Conservation (phyloP, 306 rosid genomes). For the Urtica urens region DNA sequence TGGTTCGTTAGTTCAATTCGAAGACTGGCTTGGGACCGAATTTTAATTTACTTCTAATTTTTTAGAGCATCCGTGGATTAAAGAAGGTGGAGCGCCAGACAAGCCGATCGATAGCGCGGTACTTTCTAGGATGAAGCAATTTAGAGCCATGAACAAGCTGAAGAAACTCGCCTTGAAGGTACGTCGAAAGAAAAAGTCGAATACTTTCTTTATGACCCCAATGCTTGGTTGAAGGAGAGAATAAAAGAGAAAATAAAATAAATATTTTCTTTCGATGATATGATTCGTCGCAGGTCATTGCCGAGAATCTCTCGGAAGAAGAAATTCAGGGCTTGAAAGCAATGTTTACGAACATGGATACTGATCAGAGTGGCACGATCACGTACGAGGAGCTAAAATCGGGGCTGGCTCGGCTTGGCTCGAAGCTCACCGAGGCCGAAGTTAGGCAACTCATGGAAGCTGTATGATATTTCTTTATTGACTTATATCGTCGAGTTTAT, state of each 20-base stretch:
- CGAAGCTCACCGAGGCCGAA: slow-evolving; percentile 68
- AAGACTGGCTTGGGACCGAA: too few species aligned
- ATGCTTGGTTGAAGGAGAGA: too few species aligned
- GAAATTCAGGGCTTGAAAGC: slow-evolving; percentile 88
- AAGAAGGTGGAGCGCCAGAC: slow-evolving; percentile 89
- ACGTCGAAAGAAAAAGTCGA: neutral
- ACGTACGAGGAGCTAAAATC: slow-evolving; percentile 68
- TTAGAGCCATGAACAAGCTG: slow-evolving; percentile 87
- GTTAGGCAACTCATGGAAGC: slow-evolving; percentile 89
- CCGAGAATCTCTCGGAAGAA: slow-evolving; percentile 76
- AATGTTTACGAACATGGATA: slow-evolving; percentile 75
- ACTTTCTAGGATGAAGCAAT: slow-evolving; percentile 89
- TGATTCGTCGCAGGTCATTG: slow-evolving; percentile 51
- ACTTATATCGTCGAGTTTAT: too few species aligned
- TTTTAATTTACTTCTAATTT: too few species aligned
- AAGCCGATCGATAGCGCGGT: slow-evolving; percentile 90
- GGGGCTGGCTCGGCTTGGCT: slow-evolving; percentile 76
- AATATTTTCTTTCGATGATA: slow-evolving; percentile 1
- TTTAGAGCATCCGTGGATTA: slow-evolving; percentile 86
- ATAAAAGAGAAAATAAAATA: too few species aligned
- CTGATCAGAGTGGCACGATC: slow-evolving; percentile 79
- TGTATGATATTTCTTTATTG: slow-evolving; percentile 20
- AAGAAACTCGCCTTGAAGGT: slow-evolving; percentile 77
- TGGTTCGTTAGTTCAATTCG: too few species aligned
- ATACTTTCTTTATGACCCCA: neutral